These are phyloP conservation scores for Artomyces pyxidatus DNA, from an alignment of 768 basidiomycete species.

Conservation along the genomic window DNA sequence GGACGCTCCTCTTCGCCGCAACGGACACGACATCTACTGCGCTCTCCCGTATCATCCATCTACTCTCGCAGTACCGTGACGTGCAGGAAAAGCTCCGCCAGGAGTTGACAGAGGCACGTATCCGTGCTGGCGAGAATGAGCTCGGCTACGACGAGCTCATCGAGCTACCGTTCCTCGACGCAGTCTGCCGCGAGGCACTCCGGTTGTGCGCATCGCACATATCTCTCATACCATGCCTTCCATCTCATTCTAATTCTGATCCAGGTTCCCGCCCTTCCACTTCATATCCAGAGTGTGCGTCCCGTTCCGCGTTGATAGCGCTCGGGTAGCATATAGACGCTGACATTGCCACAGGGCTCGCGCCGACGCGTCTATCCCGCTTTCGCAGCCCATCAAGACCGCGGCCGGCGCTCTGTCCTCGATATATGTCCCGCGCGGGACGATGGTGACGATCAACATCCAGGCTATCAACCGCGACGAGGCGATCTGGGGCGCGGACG, in stretches of 20 bases:
- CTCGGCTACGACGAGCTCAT: slow-evolving; percentile 21
- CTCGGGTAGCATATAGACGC: background rate
- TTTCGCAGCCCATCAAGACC: background rate
- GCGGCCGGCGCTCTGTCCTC: background rate
- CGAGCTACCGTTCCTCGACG: slow-evolving; percentile 22
- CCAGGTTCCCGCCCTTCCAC: background rate
- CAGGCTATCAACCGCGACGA: background rate
- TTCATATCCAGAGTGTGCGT: background rate
- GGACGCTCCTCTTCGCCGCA: background rate
- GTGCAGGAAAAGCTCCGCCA: slow-evolving; percentile 21
- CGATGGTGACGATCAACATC: background rate
- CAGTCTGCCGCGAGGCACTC: slow-evolving; percentile 19
- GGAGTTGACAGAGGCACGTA: slow-evolving; percentile 16
- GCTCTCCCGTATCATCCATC: slow-evolving; percentile 20
- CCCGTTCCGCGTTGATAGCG: too few species aligned
- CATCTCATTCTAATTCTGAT: background rate
- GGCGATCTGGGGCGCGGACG: background rate
- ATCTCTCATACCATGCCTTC: too few species aligned
- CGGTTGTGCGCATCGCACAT: slow-evolving; percentile 19
- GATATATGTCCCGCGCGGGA: background rate
- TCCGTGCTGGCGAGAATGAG: slow-evolving; percentile 10
- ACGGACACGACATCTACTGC: slow-evolving; percentile 23
- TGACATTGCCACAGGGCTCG: background rate
- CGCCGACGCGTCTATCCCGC: background rate
- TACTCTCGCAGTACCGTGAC: slow-evolving; percentile 19